A percentile compares a stretch with the other conserved stretches of the same genome.
Evolutionary conservation across 73 alveolate genomes (phyloP).

Genomic region (Blepharisma japonicum): DNA sequence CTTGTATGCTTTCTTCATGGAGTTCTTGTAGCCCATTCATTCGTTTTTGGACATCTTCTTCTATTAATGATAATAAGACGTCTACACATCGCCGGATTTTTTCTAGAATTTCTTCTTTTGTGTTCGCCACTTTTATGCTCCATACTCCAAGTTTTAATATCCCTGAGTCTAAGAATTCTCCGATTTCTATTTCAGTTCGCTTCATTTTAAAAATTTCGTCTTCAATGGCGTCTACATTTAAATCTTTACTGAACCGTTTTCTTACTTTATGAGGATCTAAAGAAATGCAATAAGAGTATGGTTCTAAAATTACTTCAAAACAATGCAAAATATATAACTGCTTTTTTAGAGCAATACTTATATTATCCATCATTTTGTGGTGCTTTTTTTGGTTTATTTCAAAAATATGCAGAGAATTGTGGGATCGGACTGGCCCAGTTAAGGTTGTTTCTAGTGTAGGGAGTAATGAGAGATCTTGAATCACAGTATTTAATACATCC

Average conservation of each 20-base stretch:
- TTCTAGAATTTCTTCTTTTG: slow-evolving; percentile 36
- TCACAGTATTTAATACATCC: too few relatives aligned
- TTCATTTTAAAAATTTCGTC: slow-evolving; percentile 13
- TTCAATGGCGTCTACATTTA: neutral
- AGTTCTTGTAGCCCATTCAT: slow-evolving; percentile 40
- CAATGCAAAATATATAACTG: neutral
- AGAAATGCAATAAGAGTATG: neutral
- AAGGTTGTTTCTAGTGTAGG: neutral
- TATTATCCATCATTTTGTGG: neutral
- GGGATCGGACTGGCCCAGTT: slow-evolving; percentile 9
- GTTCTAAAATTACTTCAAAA: neutral
- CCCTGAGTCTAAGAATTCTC: slow-evolving; percentile 15
- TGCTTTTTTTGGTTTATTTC: slow-evolving; percentile 8
- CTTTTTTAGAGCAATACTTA: neutral
- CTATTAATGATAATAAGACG: slow-evolving; percentile 45
- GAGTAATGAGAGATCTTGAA: too few relatives aligned
- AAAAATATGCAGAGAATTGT: neutral
- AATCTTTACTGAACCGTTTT: neutral
- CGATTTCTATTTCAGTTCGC: neutral
- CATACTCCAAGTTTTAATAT: slow-evolving; percentile 39
- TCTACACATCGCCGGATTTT: slow-evolving; percentile 31
- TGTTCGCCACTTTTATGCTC: slow-evolving; percentile 31
- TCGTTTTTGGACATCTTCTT: slow-evolving; percentile 37
- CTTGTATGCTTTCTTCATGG: slow-evolving; percentile 36
- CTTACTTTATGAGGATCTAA: neutral